phyloP scores from a whole-genome alignment of 106 monocot species.

The Allium fistulosum region DNA sequence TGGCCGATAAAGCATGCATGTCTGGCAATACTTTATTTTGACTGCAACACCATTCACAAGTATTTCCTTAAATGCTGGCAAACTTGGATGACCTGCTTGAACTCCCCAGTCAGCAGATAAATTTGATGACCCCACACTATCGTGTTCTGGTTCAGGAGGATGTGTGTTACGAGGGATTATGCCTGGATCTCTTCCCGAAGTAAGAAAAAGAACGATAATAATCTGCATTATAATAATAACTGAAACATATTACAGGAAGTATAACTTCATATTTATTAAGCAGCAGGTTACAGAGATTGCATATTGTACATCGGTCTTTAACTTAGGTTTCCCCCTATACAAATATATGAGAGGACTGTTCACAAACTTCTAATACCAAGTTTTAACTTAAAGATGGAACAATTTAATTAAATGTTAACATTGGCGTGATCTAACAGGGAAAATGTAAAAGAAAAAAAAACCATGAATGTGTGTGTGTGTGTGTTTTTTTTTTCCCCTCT shows the following conservation, averaged over 20 bases:
- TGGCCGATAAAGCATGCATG: constrained; percentile 75
- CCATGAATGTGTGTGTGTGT: no score
- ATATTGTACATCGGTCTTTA: no score
- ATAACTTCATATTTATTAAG: background rate
- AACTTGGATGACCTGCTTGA: constrained; percentile 12
- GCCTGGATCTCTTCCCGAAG: constrained; percentile 68
- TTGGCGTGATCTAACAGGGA: no score
- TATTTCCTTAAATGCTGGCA: constrained; percentile 46
- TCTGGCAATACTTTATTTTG: constrained; percentile 72
- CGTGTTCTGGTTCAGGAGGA: constrained; percentile 59
- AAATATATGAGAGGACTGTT: no score
- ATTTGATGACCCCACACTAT: constrained; percentile 11
- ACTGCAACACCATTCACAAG: constrained; percentile 38
- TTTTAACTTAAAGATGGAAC: no score
- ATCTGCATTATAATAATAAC: constrained; percentile 16
- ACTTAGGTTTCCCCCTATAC: no score
- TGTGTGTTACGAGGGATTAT: constrained; percentile 61
- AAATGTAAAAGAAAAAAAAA: no score
- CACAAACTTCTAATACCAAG: no score
- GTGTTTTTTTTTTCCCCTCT: no score
- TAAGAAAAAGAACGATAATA: constrained; percentile 51
- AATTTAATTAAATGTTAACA: no score
- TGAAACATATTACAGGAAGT: no score
- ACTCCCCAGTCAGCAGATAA: constrained; percentile 27
- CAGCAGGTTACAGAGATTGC: background rate